Conservation (phyloP, 768 basidiomycete genomes). For the Floccularia luteovirens region DNA sequence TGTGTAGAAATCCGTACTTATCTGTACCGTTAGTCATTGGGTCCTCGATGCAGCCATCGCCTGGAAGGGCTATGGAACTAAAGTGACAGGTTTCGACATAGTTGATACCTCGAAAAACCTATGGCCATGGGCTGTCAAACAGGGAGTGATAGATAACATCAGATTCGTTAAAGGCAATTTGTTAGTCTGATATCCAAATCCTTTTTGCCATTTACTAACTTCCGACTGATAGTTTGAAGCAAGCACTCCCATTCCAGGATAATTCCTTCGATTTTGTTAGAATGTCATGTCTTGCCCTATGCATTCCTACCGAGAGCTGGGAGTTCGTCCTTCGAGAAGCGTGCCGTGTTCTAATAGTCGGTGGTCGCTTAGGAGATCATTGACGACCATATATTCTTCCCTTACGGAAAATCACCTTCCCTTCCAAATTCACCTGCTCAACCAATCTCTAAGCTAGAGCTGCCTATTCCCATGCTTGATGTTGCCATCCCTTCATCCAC, state of each 20-base stretch:
- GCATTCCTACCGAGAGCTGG: slow-evolving; percentile 55
- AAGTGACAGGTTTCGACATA: slow-evolving; percentile 59
- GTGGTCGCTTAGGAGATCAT: slow-evolving; percentile 65
- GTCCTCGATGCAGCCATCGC: slow-evolving; percentile 48
- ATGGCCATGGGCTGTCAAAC: slow-evolving; percentile 22
- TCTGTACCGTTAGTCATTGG: slow-evolving; percentile 34
- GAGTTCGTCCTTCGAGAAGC: slow-evolving; percentile 50
- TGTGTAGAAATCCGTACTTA: background rate
- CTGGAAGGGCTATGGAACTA: slow-evolving; percentile 47
- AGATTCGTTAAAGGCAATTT: slow-evolving; percentile 57
- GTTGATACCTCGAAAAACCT: slow-evolving; percentile 30
- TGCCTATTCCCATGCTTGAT: slow-evolving; percentile 11
- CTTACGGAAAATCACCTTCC: slow-evolving; percentile 30
- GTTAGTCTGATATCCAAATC: slow-evolving; percentile 30
- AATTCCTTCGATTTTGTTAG: slow-evolving; percentile 62
- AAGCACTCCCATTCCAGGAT: slow-evolving; percentile 52
- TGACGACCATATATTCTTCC: slow-evolving; percentile 61
- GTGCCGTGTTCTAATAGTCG: slow-evolving; percentile 49
- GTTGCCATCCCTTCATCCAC: slow-evolving; percentile 16
- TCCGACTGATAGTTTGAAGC: slow-evolving; percentile 35
- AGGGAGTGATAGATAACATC: slow-evolving; percentile 30
- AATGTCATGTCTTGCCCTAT: slow-evolving; percentile 59
- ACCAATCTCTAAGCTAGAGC: slow-evolving; percentile 1
- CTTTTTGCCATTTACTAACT: slow-evolving; percentile 1
- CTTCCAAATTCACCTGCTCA: slow-evolving; percentile 1